Conservation (phyloP, 805 yeast species). For the Lachancea waltii region DNA sequence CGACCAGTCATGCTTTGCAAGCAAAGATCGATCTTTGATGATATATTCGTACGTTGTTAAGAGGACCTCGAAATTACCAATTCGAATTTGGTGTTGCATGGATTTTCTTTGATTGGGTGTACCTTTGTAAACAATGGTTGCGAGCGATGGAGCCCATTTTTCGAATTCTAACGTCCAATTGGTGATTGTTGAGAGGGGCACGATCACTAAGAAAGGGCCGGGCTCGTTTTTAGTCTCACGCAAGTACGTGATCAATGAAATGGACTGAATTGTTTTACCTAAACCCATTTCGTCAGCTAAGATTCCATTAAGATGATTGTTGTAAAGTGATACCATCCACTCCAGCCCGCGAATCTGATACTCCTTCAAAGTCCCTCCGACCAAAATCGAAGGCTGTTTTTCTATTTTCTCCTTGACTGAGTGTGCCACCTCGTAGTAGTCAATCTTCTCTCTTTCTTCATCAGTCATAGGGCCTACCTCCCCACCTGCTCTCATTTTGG, state of each 20-base stretch:
- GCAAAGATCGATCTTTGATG: constrained; percentile 65
- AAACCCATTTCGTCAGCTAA: constrained; percentile 99
- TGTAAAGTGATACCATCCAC: constrained; percentile 97
- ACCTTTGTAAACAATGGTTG: constrained; percentile 70
- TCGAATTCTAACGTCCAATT: constrained; percentile 84
- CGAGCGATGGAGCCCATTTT: constrained; percentile 80
- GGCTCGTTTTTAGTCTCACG: constrained; percentile 58
- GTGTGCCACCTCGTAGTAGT: constrained; percentile 80
- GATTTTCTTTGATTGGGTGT: constrained; percentile 64
- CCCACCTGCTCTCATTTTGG: constrained; percentile 29
- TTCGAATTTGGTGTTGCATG: constrained; percentile 55
- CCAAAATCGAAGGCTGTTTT: constrained; percentile 60
- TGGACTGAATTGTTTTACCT: constrained; percentile 90
- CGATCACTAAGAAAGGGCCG: constrained; percentile 72
- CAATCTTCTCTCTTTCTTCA: constrained; percentile 61
- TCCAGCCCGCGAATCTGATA: constrained; percentile 89
- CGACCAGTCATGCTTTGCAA: constrained; percentile 66
- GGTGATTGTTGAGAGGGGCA: constrained; percentile 76
- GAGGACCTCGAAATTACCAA: constrained; percentile 67
- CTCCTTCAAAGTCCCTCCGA: constrained; percentile 76
- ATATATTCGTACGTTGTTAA: constrained; percentile 79
- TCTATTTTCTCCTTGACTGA: constrained; percentile 58
- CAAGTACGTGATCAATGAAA: constrained; percentile 65
- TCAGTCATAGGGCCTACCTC: constrained; percentile 34
- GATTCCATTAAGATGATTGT: constrained; percentile 93